Conservation (phyloP, 2,329 filamentous ascomycete species). For the Penicillium sp. region DNA sequence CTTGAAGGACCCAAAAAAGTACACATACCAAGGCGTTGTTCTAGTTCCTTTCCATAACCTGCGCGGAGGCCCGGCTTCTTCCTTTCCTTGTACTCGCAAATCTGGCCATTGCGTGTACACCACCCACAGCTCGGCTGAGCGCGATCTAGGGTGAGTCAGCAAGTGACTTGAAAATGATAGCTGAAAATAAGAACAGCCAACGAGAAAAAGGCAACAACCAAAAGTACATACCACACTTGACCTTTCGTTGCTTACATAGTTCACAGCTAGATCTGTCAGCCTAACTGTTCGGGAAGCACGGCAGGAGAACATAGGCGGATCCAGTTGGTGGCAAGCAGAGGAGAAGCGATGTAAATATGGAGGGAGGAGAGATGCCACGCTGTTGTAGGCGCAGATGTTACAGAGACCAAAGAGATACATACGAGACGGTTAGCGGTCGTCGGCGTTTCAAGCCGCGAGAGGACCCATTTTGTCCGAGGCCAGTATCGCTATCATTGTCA, state of each 20-base stretch:
- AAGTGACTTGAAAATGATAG: background rate
- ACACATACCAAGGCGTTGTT: constrained; percentile 64
- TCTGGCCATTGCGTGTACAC: constrained; percentile 70
- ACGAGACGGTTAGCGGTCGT: constrained; percentile 46
- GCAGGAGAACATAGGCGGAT: background rate
- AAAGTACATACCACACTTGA: constrained; percentile 48
- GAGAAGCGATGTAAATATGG: background rate
- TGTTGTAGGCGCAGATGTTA: background rate
- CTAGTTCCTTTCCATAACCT: constrained; percentile 73
- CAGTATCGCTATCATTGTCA: constrained; percentile 45
- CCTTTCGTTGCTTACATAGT: constrained; percentile 51
- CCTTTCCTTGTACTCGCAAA: constrained; percentile 71
- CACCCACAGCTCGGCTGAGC: constrained; percentile 69
- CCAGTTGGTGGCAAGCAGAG: background rate
- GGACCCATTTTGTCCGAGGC: constrained; percentile 33
- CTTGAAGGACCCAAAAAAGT: background rate
- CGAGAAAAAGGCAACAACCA: background rate
- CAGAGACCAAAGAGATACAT: constrained; percentile 25
- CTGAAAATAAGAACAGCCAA: background rate
- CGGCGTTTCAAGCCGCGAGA: constrained; percentile 41
- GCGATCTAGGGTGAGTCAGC: constrained; percentile 45
- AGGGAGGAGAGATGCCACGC: background rate
- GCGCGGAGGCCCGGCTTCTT: constrained; percentile 71
- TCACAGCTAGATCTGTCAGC: constrained; percentile 45
- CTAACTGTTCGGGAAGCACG: background rate